phyloP scores from a whole-genome alignment of 371 early-diverging fungal genomes.

The Syncephalis plumigaleata region DNA sequence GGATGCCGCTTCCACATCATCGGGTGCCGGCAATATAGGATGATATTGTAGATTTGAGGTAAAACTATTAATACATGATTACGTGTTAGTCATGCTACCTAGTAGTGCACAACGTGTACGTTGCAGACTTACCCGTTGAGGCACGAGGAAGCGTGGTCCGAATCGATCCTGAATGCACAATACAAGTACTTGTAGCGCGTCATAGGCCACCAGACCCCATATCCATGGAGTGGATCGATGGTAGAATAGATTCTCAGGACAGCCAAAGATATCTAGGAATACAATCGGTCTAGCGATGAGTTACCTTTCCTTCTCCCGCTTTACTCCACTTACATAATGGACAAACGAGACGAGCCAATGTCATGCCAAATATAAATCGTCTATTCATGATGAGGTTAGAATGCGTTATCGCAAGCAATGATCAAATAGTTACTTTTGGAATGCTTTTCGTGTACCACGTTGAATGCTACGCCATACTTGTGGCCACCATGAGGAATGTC shows the following conservation, averaged over 20 bases:
- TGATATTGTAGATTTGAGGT: constrained; percentile 59
- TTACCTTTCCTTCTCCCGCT: no score
- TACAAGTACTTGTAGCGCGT: constrained; percentile 31
- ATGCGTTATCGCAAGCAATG: no score
- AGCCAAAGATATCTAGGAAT: constrained; percentile 26
- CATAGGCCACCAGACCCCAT: constrained; percentile 31
- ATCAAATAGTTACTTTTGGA: constrained; percentile 7
- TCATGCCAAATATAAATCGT: constrained; percentile 42
- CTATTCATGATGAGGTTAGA: constrained; percentile 8
- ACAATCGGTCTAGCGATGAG: no score
- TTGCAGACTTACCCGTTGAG: constrained; percentile 35
- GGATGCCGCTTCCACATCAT: constrained; percentile 23
- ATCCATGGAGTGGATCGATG: constrained; percentile 30
- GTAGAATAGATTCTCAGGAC: constrained; percentile 33
- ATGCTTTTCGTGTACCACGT: constrained; percentile 37
- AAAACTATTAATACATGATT: constrained; percentile 17
- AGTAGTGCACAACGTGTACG: no score
- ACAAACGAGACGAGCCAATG: constrained; percentile 30
- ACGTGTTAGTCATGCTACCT: no score
- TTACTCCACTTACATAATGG: constrained; percentile 28
- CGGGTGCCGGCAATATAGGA: constrained; percentile 23
- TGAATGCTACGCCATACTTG: constrained; percentile 48
- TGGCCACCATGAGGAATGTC: constrained; percentile 67
- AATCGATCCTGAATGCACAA: constrained; percentile 47
- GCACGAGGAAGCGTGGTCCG: constrained; percentile 59